Percentiles rank a stretch among this genome's conserved stretches.
These are phyloP conservation scores for Metschnikowia shivogae DNA, from an alignment of 805 yeast species.

Conservation along the genomic window DNA sequence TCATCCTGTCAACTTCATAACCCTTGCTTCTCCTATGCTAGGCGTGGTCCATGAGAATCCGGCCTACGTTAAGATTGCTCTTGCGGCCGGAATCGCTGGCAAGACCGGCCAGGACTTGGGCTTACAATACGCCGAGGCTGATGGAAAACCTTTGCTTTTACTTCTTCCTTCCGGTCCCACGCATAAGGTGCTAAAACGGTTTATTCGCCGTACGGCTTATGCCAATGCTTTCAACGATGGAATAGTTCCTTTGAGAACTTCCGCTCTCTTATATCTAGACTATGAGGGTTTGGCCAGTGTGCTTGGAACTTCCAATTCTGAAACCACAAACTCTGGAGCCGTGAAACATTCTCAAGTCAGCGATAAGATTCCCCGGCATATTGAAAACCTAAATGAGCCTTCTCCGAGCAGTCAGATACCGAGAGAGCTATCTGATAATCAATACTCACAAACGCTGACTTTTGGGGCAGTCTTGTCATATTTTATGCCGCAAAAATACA, in stretches of 20 bases:
- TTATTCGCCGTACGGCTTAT: conserved; percentile 72
- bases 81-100: conserved; percentile 88
- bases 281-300: conserved; percentile 55
- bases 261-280: conserved; percentile 80
- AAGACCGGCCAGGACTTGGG: conserved; percentile 89
- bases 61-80: conserved; percentile 72
- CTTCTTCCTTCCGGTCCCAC: conserved; percentile 76
- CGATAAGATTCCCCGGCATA: conserved; percentile 1
- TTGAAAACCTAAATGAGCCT: background rate
- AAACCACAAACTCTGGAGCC: background rate
- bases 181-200: conserved; percentile 55
- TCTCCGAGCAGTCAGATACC: conserved; percentile 17
- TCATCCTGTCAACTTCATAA: conserved; percentile 72
- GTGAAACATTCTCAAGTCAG: background rate
- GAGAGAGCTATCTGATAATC: conserved; percentile 13
- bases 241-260: conserved; percentile 88
- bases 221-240: conserved; percentile 94
- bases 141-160: conserved; percentile 62
- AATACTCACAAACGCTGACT: conserved; percentile 21
- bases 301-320: background rate
- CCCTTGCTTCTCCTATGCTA: conserved; percentile 83
- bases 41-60: conserved; percentile 91
- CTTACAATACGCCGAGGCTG: conserved; percentile 44
- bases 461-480: conserved; percentile 37
- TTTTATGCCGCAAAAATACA: conserved; percentile 41